Conservation (phyloP, 495 filamentous ascomycete species). For the Astrothelium macrocarpum region DNA sequence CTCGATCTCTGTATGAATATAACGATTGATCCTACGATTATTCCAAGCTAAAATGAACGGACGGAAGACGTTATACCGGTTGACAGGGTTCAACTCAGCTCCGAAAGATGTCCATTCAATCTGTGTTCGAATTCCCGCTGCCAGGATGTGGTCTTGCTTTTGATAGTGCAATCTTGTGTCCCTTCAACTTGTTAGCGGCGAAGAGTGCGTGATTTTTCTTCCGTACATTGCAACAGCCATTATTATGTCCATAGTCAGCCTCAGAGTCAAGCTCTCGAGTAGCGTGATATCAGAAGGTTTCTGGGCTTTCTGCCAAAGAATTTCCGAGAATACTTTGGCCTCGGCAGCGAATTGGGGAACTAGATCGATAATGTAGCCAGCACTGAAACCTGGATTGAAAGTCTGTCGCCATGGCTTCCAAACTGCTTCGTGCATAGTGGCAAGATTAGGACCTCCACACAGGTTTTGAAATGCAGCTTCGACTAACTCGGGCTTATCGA, state of each 20-base stretch:
- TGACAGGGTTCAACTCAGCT: not conserved
- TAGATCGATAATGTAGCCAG: not conserved
- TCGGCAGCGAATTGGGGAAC: not conserved
- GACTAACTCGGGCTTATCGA: not conserved
- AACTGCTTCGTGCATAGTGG: not conserved
- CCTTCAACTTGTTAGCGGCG: not conserved
- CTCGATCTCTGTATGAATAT: slow-evolving; percentile 25
- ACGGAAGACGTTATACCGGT: not conserved
- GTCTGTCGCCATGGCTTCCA: not conserved
- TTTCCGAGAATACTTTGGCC: not conserved
- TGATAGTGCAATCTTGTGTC: not conserved
- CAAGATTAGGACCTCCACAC: not conserved
- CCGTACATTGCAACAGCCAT: not conserved
- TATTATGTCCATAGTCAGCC: not conserved
- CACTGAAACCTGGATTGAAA: not conserved
- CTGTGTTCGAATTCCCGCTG: not conserved
- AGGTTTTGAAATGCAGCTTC: not conserved
- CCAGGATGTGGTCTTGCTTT: not conserved
- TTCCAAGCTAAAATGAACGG: not conserved
- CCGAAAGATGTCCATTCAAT: not conserved
- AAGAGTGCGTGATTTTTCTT: not conserved
- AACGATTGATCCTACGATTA: slow-evolving; percentile 23
- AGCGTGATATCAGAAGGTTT: not conserved
- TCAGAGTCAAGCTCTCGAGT: not conserved
- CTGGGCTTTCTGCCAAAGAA: not conserved